These are phyloP conservation scores for Paratinospora sagittata DNA, from an alignment of 164 flowering plant species.

Conservation along the genomic window DNA sequence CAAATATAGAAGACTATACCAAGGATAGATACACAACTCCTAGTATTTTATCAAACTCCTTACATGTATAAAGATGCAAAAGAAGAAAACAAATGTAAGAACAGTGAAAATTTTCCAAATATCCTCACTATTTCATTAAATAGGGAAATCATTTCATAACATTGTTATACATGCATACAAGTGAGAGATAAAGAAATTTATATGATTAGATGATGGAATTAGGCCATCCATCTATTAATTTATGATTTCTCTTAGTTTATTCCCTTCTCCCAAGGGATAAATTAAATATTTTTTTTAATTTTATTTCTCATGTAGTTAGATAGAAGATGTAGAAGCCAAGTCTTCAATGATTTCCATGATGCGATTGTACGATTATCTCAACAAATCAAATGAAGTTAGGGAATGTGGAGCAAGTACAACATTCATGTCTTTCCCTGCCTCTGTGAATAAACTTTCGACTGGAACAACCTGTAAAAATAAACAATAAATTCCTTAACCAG, in stretches of 20 bases:
- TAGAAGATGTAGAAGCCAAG: constrained; percentile 23
- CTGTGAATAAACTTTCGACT: constrained; percentile 21
- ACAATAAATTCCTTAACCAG: background rate
- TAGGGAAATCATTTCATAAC: background rate
- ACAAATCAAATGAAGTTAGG: constrained; percentile 60
- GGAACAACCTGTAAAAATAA: constrained; percentile 47
- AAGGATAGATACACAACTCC: too few relatives aligned
- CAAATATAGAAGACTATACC: too few relatives aligned
- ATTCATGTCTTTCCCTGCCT: constrained; percentile 43
- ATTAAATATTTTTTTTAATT: background rate
- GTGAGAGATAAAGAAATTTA: background rate
- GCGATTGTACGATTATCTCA: constrained; percentile 21
- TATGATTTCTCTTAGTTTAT: background rate
- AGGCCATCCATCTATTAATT: background rate
- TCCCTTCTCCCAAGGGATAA: background rate
- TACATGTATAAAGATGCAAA: too few relatives aligned
- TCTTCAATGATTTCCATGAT: constrained; percentile 17
- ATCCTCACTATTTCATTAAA: background rate
- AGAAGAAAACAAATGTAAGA: background rate
- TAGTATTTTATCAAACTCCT: too few relatives aligned
- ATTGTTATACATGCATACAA: background rate
- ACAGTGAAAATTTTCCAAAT: too few relatives aligned
- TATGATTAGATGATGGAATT: background rate
- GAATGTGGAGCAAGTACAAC: constrained; percentile 53
- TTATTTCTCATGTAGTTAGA: background rate